phyloP scores from a whole-genome alignment of 164 flowering plant genomes.

The Platanus orientalis region DNA sequence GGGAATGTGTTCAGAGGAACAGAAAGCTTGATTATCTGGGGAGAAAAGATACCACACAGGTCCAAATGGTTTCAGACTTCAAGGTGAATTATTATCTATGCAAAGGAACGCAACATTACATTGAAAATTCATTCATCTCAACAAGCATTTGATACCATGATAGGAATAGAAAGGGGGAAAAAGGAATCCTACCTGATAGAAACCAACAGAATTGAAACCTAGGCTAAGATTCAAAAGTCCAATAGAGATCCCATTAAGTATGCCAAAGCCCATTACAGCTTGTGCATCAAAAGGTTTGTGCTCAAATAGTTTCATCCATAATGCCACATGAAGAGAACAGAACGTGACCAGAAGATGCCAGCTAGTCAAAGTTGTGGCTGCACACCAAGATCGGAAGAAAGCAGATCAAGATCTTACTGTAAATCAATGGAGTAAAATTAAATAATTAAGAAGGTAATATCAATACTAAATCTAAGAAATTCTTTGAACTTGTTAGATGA shows the following conservation, averaged over 20 bases:
- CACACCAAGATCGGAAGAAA: not conserved
- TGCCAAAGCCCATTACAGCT: constrained; percentile 88
- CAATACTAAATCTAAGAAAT: not conserved
- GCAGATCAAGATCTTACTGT: constrained; percentile 9
- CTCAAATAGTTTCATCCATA: constrained; percentile 81
- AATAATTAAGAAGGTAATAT: not conserved
- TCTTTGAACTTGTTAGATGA: not conserved
- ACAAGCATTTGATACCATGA: not conserved
- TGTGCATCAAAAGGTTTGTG: constrained; percentile 86
- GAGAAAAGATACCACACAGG: too few relatives aligned
- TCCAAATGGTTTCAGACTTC: too few relatives aligned
- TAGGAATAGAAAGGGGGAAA: not conserved
- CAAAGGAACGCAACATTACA: too few relatives aligned
- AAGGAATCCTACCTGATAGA: constrained; percentile 68
- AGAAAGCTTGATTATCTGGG: too few relatives aligned
- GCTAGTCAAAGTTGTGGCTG: constrained; percentile 82
- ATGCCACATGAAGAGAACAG: constrained; percentile 89
- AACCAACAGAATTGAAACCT: constrained; percentile 96
- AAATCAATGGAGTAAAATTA: not conserved
- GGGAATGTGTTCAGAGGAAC: too few relatives aligned
- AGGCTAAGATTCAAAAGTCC: constrained; percentile 86
- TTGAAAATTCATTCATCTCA: too few relatives aligned
- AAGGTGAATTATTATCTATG: too few relatives aligned
- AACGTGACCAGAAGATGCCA: constrained; percentile 97
- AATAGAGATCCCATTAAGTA: constrained; percentile 87